Base-by-base conservation (phyloP, 257 asterid species). In the Cordia subcordata region DNA sequence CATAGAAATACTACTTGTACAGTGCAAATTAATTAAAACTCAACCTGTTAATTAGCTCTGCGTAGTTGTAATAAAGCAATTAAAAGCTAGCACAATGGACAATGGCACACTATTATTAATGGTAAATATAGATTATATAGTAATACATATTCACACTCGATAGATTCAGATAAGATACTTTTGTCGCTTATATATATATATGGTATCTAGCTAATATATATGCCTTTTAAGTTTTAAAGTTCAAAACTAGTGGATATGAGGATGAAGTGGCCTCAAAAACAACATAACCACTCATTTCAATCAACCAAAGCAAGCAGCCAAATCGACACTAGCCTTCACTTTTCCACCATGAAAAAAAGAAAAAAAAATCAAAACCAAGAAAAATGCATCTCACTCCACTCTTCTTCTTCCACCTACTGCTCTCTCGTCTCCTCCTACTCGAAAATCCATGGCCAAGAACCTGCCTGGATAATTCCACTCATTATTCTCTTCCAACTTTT, bases 391-490 rank as follows among this genome's bases (percentile, higher is more conserved):
- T 57, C 21, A 17, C 47, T 52, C 60, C 17, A 53, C 67, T 57
- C 58, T 58, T 42, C 64, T 46, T 58, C 55, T 61, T 50, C 49
- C 57, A 71, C 51, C 71, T 44, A 42, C 58, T 42, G 37, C 47
- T 54, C 42, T 33, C 76, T 59, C 54, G 18, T 52, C 53, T 60
- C 44, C 12, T 72, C 54, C 68, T 59, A 65, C 63, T 65, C 62
- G 54, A 57, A 5, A 39, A 77, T 64, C 82, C 75, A 79, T 77
- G 89, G 85, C 80, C 77, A 67, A 62, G 74, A 66, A 68, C 64
- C 77, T 33, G 55, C 67, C 76, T 15, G 69, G 64, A 71, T 74
- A 77, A 78, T 72, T 68, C 79, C 47, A n/a, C 12, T 8, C 15
- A 42, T 42, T n/a, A 27, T 27, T 27, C 35, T 27, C 6, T 27